Base-by-base conservation (phyloP, 2,329 filamentous ascomycete genomes). In the Fusarium anthophilum region DNA sequence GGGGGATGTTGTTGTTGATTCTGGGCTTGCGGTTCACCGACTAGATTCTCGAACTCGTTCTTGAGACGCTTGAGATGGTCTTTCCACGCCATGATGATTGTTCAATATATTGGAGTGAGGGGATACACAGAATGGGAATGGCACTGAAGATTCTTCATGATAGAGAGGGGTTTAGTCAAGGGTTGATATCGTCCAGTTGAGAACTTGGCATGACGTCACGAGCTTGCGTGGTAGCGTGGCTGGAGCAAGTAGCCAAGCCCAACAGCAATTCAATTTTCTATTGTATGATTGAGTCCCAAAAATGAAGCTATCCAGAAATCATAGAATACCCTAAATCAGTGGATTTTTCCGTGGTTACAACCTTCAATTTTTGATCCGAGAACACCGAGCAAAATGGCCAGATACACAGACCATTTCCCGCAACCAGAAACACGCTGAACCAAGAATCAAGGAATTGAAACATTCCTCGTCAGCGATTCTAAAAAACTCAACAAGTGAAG, bases 61-160 rank as follows among this genome's bases (percentile, higher is more conserved):
- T 84, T 85, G 37, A 84, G 63, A 22, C 79, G 76, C 61, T 84
- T 82, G 11, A 85, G 73, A n/a, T 81, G 77, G 39, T 83, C 80
- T 70, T 79, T 83, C 82, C 82, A 84, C 9, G 80, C 48, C 82
- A 83, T 83, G 18, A 12, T 68, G 39, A 8, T 12, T 26, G 14
- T 14, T 38, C 4, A 32, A 17, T 32, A 7, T 12, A 38, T 32
- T 17, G 8, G 4, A 8, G 28, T 22, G 22, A n/a, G 1, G 20
- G 11, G 14, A 38, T 30, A 20, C 12, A 24, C 7, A 5, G 8
- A 39, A 24, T 24, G 20, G 38, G 26, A 24, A 5, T 22, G 24
- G 5, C 9, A 30, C 26, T 17, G 47, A n/a, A 18, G 38, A 44
- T 26, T 58, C 12, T 45, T 44, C 12, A 37, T 50, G 26, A 50